Evolutionary conservation across 495 filamentous ascomycete genomes (phyloP), one percentile per base, ranked within the genome.

Genomic region (Filosporella fistucella): DNA sequence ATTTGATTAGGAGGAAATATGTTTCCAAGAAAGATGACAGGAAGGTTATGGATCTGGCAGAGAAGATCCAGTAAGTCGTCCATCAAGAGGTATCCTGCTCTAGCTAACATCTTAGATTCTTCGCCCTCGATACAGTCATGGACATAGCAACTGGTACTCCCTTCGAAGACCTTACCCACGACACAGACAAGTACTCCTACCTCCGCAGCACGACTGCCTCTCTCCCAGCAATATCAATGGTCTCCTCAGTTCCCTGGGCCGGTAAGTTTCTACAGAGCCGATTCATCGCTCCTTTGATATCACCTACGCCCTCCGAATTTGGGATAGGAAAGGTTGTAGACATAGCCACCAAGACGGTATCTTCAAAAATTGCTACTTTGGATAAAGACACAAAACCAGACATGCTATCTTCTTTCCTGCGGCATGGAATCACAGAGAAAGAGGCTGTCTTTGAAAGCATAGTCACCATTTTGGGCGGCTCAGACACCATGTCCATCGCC

Each of bases 401-500:
- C 38, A 71, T 77, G 64, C 58, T 77, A 11, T 66, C 64, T n/a
- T 67, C 67, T 3, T 77, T 71, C 49, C 35, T 70, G 6, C 11
- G 44, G 23, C 60, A 71, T 30, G 70, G 68, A 17, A 51, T 77
- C n/a, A 56, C 41, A 7, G 60, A 62, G 32, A 59, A 63, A 18
- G 62, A 75, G 40, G 49, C 67, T 7, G 60, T 66, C 49, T 62
- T 58, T 2, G 70, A 72, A 45, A 63, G 60, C 12, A 41, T 70
- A 16, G 57, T 65, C n/a, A 65, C 68, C 45, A 63, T 73, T n/a
- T 22, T 81, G 3, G 81, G 81, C 0, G 82, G 81, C 8, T 74
- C 76, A 9, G 82, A 86, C 49, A 82, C 80, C 2, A 83, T 78
- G 0, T 77, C 78, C 0, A 77, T 75, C 2, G 69, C 74, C 14